These are phyloP conservation scores for Zygosaccharomyces pseudobailii DNA, from an alignment of 1,139 yeast species.

Conservation along the genomic window DNA sequence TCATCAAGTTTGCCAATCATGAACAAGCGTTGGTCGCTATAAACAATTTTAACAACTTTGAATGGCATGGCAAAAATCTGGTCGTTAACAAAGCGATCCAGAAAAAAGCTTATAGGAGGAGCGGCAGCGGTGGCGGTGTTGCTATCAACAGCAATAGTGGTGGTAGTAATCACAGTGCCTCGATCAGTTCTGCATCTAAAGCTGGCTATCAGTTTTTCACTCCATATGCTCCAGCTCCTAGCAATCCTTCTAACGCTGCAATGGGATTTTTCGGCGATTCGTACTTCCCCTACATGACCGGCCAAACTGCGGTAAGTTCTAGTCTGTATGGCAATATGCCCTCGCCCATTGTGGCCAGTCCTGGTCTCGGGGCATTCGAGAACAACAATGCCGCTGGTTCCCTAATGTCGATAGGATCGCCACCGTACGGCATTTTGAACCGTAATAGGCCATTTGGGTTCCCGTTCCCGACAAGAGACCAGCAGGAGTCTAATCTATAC, in stretches of 20 bases:
- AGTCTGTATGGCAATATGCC: conserved; percentile 10
- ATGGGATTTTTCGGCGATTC: neutral
- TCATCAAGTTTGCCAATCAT: conserved; percentile 41
- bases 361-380: conserved; percentile 3
- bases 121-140: neutral
- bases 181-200: neutral
- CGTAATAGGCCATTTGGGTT: conserved; percentile 13
- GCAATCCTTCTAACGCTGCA: neutral
- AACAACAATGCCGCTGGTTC: conserved; percentile 9
- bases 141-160: neutral
- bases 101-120: conserved; percentile 12
- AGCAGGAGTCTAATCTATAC: conserved; percentile 35
- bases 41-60: conserved; percentile 34
- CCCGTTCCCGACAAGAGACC: conserved; percentile 32
- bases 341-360: conserved; percentile 2
- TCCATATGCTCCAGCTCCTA: neutral
- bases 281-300: neutral
- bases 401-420: conserved; percentile 5
- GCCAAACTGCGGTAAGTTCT: neutral
- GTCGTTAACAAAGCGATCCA: conserved; percentile 33
- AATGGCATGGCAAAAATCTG: conserved; percentile 25
- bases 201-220: conserved; percentile 1
- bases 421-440: conserved; percentile 11
- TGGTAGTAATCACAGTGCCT: neutral
- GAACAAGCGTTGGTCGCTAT: conserved; percentile 42